phyloP scores from a whole-genome alignment of 768 basidiomycete genomes.

The Dentipellis fragilis region DNA sequence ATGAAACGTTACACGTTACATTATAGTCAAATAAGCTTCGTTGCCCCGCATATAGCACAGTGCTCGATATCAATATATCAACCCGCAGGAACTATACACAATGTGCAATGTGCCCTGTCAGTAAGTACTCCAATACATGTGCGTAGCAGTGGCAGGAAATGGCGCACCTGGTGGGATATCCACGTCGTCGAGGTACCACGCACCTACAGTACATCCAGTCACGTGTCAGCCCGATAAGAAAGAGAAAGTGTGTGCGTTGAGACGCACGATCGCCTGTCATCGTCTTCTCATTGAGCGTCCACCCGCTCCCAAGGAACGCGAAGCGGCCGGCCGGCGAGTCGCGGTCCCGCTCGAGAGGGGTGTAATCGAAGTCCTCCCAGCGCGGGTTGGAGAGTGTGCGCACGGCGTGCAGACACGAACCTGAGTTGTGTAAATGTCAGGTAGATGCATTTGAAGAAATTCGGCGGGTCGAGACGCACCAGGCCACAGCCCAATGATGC shows the following conservation, averaged over 20 bases:
- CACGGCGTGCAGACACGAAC: conserved; percentile 9
- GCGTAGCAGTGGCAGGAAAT: neutral
- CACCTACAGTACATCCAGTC: no score
- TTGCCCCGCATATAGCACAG: no score
- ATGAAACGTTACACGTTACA: no score
- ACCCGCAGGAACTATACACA: no score
- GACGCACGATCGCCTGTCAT: conserved; percentile 9
- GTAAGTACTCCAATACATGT: no score
- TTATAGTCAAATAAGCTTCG: no score
- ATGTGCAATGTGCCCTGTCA: no score
- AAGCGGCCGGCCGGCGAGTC: conserved; percentile 13
- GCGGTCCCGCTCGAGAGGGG: neutral
- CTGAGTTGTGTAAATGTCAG: neutral
- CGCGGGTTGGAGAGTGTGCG: conserved; percentile 15
- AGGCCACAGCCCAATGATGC: conserved; percentile 21
- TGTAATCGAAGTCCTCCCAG: conserved; percentile 20
- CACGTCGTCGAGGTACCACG: conserved; percentile 16
- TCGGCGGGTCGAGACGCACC: neutral
- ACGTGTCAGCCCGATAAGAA: no score
- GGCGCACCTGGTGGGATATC: conserved; percentile 12
- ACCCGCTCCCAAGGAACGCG: conserved; percentile 20
- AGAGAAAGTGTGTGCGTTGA: no score
- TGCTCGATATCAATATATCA: no score
- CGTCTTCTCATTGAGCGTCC: conserved; percentile 15
- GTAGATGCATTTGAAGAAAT: neutral